Conservation (phyloP, 495 filamentous ascomycete genomes). For the Penicillium macrosclerotiorum region DNA sequence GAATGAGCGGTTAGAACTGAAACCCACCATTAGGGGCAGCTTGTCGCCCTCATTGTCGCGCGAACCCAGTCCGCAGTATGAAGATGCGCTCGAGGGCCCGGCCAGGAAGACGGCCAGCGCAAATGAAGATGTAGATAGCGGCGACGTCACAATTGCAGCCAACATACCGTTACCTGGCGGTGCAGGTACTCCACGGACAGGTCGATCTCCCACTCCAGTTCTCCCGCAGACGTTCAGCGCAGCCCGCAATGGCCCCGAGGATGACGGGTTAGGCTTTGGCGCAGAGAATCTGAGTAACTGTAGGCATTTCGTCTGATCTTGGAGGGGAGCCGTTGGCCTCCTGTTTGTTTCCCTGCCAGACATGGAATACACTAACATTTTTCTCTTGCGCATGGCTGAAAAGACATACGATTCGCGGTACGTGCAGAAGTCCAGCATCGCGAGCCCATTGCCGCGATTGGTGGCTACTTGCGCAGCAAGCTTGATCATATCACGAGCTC, state of each 20-base stretch:
- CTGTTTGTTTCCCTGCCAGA: too few species aligned
- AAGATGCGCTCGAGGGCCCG: constrained; percentile 48
- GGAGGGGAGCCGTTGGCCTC: background rate
- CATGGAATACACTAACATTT: constrained; percentile 36
- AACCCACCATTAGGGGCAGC: constrained; percentile 43
- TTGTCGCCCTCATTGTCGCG: constrained; percentile 47
- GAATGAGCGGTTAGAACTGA: constrained; percentile 33
- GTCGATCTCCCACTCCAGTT: constrained; percentile 50
- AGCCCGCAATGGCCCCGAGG: constrained; percentile 24
- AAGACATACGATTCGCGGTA: constrained; percentile 84
- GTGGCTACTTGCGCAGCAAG: constrained; percentile 58
- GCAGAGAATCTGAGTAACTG: constrained; percentile 54
- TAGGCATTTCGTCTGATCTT: constrained; percentile 39
- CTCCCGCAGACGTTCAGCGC: constrained; percentile 24
- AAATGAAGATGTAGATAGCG: constrained; percentile 37
- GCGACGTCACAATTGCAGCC: constrained; percentile 56
- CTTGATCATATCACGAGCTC: constrained; percentile 53
- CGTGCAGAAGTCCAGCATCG: constrained; percentile 84
- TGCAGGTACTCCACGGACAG: constrained; percentile 52
- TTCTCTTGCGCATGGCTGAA: constrained; percentile 18
- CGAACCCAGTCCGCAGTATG: constrained; percentile 54
- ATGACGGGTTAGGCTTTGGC: constrained; percentile 33
- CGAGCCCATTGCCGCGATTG: constrained; percentile 76
- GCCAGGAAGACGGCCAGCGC: constrained; percentile 21
- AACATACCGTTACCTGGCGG: constrained; percentile 54